Conservation (phyloP, 2,329 filamentous ascomycete species). For the Hypoxylon sp. region DNA sequence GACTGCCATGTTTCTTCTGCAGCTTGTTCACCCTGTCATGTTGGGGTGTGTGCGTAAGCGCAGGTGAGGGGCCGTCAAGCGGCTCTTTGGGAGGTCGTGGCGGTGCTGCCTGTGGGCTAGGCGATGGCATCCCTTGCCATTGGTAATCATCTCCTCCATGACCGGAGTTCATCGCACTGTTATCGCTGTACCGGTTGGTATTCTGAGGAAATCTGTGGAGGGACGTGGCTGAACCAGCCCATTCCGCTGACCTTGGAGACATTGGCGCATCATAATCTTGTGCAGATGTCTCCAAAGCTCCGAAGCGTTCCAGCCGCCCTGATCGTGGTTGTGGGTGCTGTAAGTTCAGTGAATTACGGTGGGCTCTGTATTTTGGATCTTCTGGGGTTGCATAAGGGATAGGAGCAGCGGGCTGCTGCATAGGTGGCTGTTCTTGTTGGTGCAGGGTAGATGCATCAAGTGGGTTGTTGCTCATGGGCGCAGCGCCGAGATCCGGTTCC, state of each 20-base stretch:
- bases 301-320: slow-evolving; percentile 81
- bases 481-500: slow-evolving; percentile 62
- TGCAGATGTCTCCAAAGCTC: slow-evolving; percentile 80
- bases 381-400: slow-evolving; percentile 71
- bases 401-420: slow-evolving; percentile 62
- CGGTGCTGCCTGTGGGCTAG: slow-evolving; percentile 61
- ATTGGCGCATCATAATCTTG: slow-evolving; percentile 74
- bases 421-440: slow-evolving; percentile 35
- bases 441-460: slow-evolving; percentile 43
- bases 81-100: slow-evolving; percentile 76
- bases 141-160: slow-evolving; percentile 61
- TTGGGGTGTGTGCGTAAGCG: slow-evolving; percentile 59
- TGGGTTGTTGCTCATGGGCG: slow-evolving; percentile 47
- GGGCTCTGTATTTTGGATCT: slow-evolving; percentile 85
- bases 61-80: slow-evolving; percentile 59
- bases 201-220: slow-evolving; percentile 67
- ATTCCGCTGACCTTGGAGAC: slow-evolving; percentile 73
- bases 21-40: slow-evolving; percentile 66
- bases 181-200: slow-evolving; percentile 65
- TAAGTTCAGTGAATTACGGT: slow-evolving; percentile 84
- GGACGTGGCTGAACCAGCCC: slow-evolving; percentile 73
- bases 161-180: slow-evolving; percentile 56
- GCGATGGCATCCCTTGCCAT: slow-evolving; percentile 59
- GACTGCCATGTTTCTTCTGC: slow-evolving; percentile 67
- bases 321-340: slow-evolving; percentile 84